Conservation (phyloP, 2,329 filamentous ascomycete genomes). For the Pestalotiopsis sp. region DNA sequence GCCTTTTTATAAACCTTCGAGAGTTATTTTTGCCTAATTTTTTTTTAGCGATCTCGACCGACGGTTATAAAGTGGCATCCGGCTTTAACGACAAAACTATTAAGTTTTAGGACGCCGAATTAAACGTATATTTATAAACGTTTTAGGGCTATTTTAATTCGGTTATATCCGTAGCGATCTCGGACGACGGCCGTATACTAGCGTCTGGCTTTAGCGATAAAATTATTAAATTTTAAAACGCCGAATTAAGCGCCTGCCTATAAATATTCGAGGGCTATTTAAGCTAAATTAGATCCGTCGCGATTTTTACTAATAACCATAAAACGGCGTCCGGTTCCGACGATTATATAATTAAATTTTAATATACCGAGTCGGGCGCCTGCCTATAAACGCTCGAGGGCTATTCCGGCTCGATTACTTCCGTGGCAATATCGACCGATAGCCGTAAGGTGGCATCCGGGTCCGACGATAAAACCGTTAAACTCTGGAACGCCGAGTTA, state of each 20-base stretch:
- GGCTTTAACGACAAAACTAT: not conserved
- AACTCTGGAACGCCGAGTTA: not conserved
- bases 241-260: too few relatives aligned
- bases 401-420: not conserved
- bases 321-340: too few relatives aligned
- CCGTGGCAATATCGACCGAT: not conserved
- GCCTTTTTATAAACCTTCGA: not conserved
- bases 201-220: not conserved
- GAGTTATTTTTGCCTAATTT: not conserved
- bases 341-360: too few relatives aligned
- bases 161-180: not conserved
- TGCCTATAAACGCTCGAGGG: not conserved
- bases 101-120: not conserved
- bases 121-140: not conserved
- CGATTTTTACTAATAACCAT: too few relatives aligned
- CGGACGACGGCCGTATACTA: not conserved
- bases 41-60: not conserved
- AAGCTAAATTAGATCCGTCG: too few relatives aligned
- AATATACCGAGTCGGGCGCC: too few relatives aligned
- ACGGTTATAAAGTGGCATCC: not conserved
- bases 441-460: not conserved
- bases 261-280: too few relatives aligned
- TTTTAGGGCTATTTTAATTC: not conserved
- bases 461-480: not conserved
- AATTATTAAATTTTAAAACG: not conserved